Conservation (phyloP, 306 rosid genomes). For the Dryas alaskensis region DNA sequence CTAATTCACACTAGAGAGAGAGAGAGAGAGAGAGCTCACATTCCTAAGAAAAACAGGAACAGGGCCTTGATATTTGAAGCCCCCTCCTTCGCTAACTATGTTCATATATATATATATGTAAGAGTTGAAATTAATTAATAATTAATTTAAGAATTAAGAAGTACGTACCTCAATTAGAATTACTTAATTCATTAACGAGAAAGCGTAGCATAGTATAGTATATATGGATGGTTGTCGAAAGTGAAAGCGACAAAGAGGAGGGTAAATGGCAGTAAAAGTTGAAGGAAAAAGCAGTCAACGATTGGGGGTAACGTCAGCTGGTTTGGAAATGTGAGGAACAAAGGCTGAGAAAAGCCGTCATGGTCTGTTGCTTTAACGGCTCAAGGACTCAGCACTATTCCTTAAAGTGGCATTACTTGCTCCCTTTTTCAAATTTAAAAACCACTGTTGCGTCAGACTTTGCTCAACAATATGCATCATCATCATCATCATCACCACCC, state of each 20-base stretch:
- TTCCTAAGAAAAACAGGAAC: constrained; percentile 32
- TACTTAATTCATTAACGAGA: too few species aligned
- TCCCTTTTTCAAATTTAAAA: constrained; percentile 12
- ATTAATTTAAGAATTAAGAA: background rate
- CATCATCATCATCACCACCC: background rate
- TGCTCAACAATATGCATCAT: background rate
- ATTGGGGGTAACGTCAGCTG: constrained; percentile 56
- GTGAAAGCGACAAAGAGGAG: constrained; percentile 47
- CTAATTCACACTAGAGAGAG: background rate
- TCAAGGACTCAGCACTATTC: constrained; percentile 11
- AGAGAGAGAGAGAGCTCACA: background rate
- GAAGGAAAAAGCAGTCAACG: constrained; percentile 52
- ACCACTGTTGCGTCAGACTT: constrained; percentile 54
- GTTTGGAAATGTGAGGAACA: constrained; percentile 42
- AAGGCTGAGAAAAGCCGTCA: constrained; percentile 77
- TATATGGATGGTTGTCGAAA: constrained; percentile 25
- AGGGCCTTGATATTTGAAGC: constrained; percentile 45
- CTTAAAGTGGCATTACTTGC: background rate
- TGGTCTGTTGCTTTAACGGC: constrained; percentile 62
- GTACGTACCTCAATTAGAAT: background rate
- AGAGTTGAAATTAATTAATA: background rate
- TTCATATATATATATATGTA: background rate
- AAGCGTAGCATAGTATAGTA: too few species aligned
- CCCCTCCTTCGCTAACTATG: background rate
- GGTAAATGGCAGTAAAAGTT: constrained; percentile 7